Evolutionary conservation across 176 grass and related monocot species (phyloP), one percentile per base, ranked within the genome.

Genomic region (Poa pratensis): DNA sequence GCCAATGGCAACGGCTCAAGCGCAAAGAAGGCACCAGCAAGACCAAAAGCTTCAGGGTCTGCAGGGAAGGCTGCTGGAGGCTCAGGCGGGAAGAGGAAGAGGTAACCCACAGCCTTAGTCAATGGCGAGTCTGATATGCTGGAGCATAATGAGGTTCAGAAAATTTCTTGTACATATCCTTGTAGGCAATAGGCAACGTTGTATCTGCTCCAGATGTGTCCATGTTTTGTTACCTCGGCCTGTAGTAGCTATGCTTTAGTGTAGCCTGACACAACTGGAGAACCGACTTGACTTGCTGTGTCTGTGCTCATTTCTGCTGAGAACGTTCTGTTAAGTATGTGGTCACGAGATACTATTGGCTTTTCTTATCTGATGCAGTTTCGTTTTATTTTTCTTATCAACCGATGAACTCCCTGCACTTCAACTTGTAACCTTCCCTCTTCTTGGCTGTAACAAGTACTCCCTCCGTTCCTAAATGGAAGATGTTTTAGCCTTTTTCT

Each of bases 31-130:
- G 52, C 75, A 5, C 84, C 90, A 1, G 86, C 90, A 3, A 90
- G 76, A 85, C 77, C 94, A 66, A 94, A 57, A 85, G 48, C 58
- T 35, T n/a, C 90, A 53, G 42, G 42, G 9, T 43, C 42, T 43
- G 42, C 42, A 43, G 86, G 68, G n/a, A 97, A 90, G 80, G 80
- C 73, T 0, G 27, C 60, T 0, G 86, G 82, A 77, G 75, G 87
- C 69, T 92, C 90, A 27, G 76, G 88, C 51, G 90, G 88, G 75
- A 96, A 99, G 86, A 94, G 92, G 81, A 99, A 94, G 82, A 89
- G 90, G 88, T 99, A 78, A 80, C 50, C 3, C 52, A 32, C 22
- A 0, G 4, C 65, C 4, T 51, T 18, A 22, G 60, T n/a, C 1
- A 39, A 42, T 1, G 9, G 40, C 10, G 78, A 79, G 68, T 82